These are phyloP conservation scores for Leccinum disarticulatum DNA, from an alignment of 768 basidiomycete genomes.

Conservation along the genomic window DNA sequence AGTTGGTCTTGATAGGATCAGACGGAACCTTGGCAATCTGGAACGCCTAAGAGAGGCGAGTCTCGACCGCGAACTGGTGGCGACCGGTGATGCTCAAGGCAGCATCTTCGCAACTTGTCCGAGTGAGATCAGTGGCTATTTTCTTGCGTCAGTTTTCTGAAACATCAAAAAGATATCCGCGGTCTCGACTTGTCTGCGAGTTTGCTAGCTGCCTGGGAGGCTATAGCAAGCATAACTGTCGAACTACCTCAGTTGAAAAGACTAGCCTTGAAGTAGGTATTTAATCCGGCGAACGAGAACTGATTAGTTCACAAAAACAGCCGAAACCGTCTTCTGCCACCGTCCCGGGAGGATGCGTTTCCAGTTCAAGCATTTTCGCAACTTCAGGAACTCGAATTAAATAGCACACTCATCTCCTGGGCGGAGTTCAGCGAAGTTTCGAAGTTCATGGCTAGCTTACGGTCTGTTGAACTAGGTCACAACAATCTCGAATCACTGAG, in stretches of 20 bases:
- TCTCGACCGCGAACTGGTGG: conserved; percentile 67
- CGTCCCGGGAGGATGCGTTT: conserved; percentile 24
- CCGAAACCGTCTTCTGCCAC: conserved; percentile 60
- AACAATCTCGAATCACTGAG: conserved; percentile 50
- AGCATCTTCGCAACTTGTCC: conserved; percentile 59
- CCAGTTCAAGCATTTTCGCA: conserved; percentile 46
- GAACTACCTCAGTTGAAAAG: conserved; percentile 63
- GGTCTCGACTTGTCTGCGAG: conserved; percentile 80
- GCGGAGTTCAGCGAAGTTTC: conserved; percentile 55
- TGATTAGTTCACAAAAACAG: conserved; percentile 40
- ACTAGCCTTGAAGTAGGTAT: conserved; percentile 76
- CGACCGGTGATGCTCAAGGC: conserved; percentile 48
- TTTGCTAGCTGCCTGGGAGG: conserved; percentile 71
- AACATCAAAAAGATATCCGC: conserved; percentile 54
- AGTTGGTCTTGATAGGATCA: conserved; percentile 76
- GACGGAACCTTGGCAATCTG: conserved; percentile 65
- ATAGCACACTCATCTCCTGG: conserved; percentile 73
- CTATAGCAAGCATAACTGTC: conserved; percentile 57
- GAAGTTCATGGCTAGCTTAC: conserved; percentile 52
- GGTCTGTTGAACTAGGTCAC: conserved; percentile 66
- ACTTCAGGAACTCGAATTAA: conserved; percentile 70
- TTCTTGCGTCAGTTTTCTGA: conserved; percentile 14
- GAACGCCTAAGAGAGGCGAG: conserved; percentile 75
- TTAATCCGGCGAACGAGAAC: conserved; percentile 7
- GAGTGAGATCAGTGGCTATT: conserved; percentile 46